Base-by-base conservation (phyloP, 108 stramenopile genomes). In the Chaetoceros muelleri region DNA sequence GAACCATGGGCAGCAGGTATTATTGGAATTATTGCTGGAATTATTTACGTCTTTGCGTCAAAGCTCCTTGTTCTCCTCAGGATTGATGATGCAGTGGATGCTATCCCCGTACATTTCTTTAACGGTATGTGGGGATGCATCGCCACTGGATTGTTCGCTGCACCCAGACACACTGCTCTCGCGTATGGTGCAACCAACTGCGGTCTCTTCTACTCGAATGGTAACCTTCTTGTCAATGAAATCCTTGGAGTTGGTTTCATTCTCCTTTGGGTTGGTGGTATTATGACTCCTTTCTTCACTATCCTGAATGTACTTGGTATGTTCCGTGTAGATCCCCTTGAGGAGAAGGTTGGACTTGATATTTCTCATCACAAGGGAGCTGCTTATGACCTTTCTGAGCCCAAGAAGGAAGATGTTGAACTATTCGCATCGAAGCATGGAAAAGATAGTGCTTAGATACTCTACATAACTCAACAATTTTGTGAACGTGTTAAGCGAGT, bases 61-160 rank as follows among this genome's bases (percentile, higher is more conserved):
- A 78, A 70, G 56, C 65, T 89, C 22, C 64, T 95, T 24, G 66
- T 87, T 51, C 65, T 55, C 64, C 44, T 89, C 52, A 72, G 77
- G 73, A 88, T 97, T 64, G 94, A 97, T 71, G 94, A 97, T 53
- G 89, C 93, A 28, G 93, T 97, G 55, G 78, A 80, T 84, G 72
- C 88, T 76, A 54, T 81, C 59, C 86, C 92, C 40, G 92, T 94
- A 18, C 92, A 94, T 67, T 75, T 85, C 48, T 81, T 71, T 57
- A 76, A 75, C 58, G 92, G 92, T 16, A 62, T 74, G 53, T 94
- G 92, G 92, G 92, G 92, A 31, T 53, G 81, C 30, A 27, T 93
- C 30, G 80, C 78, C 44, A 66, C 76, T 18, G 90, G 83, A 21
- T 60, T 90, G 30, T 88, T 93, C 54, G 71, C 81, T 55, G 63